Evolutionary conservation across 192 early-diverging fungal genomes (phyloP).

Genomic region (Coemansia sp.): DNA sequence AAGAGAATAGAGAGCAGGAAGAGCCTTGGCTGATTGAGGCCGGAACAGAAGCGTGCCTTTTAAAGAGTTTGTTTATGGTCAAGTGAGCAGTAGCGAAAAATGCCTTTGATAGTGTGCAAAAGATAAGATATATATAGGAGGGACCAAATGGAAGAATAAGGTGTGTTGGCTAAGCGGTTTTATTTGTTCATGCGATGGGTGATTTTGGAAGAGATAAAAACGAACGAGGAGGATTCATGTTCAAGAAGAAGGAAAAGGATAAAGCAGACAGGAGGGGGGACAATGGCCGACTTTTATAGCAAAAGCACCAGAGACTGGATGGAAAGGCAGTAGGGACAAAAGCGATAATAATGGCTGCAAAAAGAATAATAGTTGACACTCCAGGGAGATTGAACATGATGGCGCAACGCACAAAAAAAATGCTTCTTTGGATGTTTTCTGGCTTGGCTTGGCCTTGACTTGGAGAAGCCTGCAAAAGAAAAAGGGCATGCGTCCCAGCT

Average conservation of each 20-base stretch:
- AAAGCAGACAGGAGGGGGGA: constrained; percentile 14
- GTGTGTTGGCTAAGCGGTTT: too few species aligned
- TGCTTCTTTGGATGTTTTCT: not conserved
- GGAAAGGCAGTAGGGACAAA: not conserved
- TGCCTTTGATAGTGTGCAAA: not conserved
- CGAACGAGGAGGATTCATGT: not conserved
- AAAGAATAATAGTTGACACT: constrained; percentile 7
- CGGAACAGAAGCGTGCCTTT: not conserved
- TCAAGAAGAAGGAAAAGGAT: constrained; percentile 11
- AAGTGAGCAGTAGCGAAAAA: not conserved
- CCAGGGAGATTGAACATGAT: not conserved
- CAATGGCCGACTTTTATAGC: not conserved
- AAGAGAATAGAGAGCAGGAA: constrained; percentile 14
- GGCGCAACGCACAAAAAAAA: not conserved
- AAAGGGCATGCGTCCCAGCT: not conserved
- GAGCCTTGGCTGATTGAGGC: not conserved
- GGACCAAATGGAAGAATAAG: not conserved
- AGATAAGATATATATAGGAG: not conserved
- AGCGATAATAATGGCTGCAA: not conserved
- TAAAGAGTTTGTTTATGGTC: not conserved
- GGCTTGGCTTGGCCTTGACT: not conserved
- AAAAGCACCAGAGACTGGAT: constrained; percentile 12
- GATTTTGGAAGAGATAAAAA: constrained; percentile 9
- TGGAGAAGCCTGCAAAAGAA: not conserved
- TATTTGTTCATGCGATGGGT: not conserved